Percentiles rank a stretch among this genome's conserved stretches.
phyloP scores from a whole-genome alignment of 2,329 filamentous ascomycete genomes.

The Huntiella abstrusa region DNA sequence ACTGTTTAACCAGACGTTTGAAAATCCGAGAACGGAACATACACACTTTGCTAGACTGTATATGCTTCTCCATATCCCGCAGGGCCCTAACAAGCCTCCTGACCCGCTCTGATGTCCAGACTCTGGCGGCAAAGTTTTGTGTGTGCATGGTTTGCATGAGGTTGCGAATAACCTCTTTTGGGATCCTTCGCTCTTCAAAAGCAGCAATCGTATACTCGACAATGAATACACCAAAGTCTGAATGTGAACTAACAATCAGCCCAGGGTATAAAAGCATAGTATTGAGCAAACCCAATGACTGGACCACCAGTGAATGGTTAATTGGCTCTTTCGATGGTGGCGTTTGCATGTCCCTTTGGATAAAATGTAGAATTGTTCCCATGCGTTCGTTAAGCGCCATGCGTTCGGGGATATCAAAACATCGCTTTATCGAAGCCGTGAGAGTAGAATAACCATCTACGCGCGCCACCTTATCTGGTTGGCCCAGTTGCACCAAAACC shows the following conservation, averaged over 20 bases:
- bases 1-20: conserved; percentile 54
- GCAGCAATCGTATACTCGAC: conserved; percentile 62
- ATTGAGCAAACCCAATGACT: conserved; percentile 59
- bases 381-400: conserved; percentile 59
- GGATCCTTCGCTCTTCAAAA: conserved; percentile 46
- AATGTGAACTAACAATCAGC: conserved; percentile 50
- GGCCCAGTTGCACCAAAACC: conserved; percentile 60
- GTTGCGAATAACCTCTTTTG: conserved; percentile 63
- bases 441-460: conserved; percentile 77
- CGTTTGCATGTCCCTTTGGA: conserved; percentile 59
- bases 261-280: conserved; percentile 58
- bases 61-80: conserved; percentile 50
- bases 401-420: conserved; percentile 61
- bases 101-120: conserved; percentile 55
- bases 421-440: conserved; percentile 55
- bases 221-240: conserved; percentile 64
- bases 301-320: conserved; percentile 54
- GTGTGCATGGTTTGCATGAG: conserved; percentile 64
- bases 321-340: conserved; percentile 34
- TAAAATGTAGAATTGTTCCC: conserved; percentile 58
- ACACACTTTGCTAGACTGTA: conserved; percentile 65
- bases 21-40: conserved; percentile 65
- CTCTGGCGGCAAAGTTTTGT: conserved; percentile 57
- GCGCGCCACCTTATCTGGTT: conserved; percentile 50
- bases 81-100: conserved; percentile 52